Percentiles rank a stretch among this genome's conserved stretches.
These are phyloP conservation scores for Fusarium anguioides DNA, from an alignment of 2,329 filamentous ascomycete genomes.

Conservation along the genomic window DNA sequence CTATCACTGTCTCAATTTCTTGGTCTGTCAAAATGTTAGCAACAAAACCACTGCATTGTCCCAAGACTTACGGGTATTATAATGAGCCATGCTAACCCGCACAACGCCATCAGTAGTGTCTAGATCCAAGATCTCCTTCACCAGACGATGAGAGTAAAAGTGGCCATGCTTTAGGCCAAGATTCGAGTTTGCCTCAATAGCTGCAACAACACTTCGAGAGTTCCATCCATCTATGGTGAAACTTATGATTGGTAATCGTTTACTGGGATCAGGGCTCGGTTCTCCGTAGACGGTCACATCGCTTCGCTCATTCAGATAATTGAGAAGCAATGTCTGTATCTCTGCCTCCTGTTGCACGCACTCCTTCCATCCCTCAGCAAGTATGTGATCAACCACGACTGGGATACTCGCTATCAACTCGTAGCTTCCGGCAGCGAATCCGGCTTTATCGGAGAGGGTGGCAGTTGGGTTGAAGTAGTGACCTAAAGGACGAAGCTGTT, in stretches of 20 bases:
- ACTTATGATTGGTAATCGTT: slow-evolving; percentile 73
- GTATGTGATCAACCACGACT: slow-evolving; percentile 69
- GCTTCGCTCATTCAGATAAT: slow-evolving; percentile 64
- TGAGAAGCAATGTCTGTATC: slow-evolving; percentile 68
- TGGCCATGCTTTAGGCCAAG: slow-evolving; percentile 74
- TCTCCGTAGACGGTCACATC: slow-evolving; percentile 71
- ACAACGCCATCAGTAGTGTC: slow-evolving; percentile 69
- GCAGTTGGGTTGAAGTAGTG: slow-evolving; percentile 75
- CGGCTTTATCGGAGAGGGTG: slow-evolving; percentile 74
- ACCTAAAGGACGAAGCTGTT: slow-evolving; percentile 64
- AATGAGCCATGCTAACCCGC: slow-evolving; percentile 78
- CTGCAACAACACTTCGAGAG: slow-evolving; percentile 69
- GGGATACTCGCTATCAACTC: slow-evolving; percentile 75
- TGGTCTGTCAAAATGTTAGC: not conserved
- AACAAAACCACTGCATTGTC: fast-evolving
- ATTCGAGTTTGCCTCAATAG: slow-evolving; percentile 67
- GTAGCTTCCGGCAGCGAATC: slow-evolving; percentile 75
- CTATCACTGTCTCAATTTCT: slow-evolving; percentile 10
- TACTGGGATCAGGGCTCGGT: slow-evolving; percentile 56
- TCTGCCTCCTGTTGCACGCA: slow-evolving; percentile 69
- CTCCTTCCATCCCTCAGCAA: slow-evolving; percentile 59
- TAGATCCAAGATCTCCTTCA: slow-evolving; percentile 68
- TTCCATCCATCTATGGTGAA: slow-evolving; percentile 69
- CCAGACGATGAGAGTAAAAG: slow-evolving; percentile 75
- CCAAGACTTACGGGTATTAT: slow-evolving; percentile 70